Evolutionary conservation across 1,284 basidiomycete genomes (phyloP).

Genomic region (Agaricales sp.): DNA sequence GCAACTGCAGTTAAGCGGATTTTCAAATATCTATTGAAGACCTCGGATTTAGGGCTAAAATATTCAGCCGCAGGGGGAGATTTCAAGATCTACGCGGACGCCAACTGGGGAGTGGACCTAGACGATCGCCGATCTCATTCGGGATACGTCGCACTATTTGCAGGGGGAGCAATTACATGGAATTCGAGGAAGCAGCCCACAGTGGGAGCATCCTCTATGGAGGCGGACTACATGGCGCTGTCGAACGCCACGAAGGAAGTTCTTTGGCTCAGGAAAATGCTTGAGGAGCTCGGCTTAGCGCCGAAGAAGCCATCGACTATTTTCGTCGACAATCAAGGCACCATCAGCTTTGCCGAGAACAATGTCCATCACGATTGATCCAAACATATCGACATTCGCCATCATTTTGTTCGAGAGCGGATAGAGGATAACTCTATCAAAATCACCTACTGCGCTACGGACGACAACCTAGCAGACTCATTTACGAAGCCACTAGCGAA

Average conservation of each 20-base stretch:
- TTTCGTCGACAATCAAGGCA: conserved; percentile 18
- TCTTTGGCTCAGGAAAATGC: conserved; percentile 6
- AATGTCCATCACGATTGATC: conserved; percentile 11
- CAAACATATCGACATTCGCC: conserved; percentile 23
- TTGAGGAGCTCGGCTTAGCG: conserved; percentile 7
- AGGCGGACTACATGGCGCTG: conserved; percentile 16
- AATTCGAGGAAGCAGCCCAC: conserved; percentile 17
- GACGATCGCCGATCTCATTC: conserved; percentile 15
- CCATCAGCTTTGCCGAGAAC: conserved; percentile 18
- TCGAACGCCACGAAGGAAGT: conserved; percentile 6
- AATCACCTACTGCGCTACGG: conserved; percentile 10
- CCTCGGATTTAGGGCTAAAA: too few relatives aligned
- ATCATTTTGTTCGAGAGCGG: conserved; percentile 20
- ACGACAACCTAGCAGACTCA: too few relatives aligned
- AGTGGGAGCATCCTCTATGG: conserved; percentile 17
- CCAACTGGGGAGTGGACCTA: conserved; percentile 17
- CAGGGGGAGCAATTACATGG: conserved; percentile 18
- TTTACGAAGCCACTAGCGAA: conserved; percentile 11
- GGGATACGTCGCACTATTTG: conserved; percentile 14
- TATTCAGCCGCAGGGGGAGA: too few relatives aligned
- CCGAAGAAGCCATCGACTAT: conserved; percentile 2
- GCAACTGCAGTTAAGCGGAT: conserved; percentile 17
- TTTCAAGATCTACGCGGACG: conserved; percentile 12
- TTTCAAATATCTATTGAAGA: conserved; percentile 22
- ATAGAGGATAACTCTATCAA: conserved; percentile 7